Percentiles rank a stretch among this genome's conserved stretches.
Evolutionary conservation across 2,329 filamentous ascomycete species (phyloP).

Genomic region (Harringtonia aguacate): DNA sequence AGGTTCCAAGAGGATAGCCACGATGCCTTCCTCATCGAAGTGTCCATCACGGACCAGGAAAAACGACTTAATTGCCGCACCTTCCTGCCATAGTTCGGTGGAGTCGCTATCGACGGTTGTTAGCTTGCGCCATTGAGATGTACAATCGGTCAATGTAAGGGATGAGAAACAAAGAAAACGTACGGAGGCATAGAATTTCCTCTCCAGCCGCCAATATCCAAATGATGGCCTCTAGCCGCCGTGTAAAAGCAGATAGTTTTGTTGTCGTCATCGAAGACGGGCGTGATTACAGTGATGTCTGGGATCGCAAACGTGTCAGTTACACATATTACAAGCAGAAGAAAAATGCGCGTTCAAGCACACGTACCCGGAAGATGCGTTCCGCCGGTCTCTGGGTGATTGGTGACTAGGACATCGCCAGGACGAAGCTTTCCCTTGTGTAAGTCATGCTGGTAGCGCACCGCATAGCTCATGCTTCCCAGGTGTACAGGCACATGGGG

Average conservation of each 20-base stretch:
- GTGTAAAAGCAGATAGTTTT: conserved; percentile 72
- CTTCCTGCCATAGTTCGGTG: conserved; percentile 52
- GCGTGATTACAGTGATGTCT: conserved; percentile 72
- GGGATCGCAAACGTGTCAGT: background rate
- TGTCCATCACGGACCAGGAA: conserved; percentile 65
- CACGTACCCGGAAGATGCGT: conserved; percentile 56
- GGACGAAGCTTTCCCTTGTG: conserved; percentile 68
- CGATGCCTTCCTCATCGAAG: conserved; percentile 69
- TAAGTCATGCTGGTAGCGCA: conserved; percentile 58
- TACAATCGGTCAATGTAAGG: background rate
- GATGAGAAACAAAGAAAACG: background rate
- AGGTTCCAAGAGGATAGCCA: conserved; percentile 61
- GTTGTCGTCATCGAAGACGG: conserved; percentile 54
- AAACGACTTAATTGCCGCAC: conserved; percentile 51
- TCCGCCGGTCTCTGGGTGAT: conserved; percentile 73
- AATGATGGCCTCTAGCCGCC: conserved; percentile 69
- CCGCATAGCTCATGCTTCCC: conserved; percentile 39
- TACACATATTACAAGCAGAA: too few relatives aligned
- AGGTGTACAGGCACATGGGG: conserved; percentile 73
- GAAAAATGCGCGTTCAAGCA: too few relatives aligned
- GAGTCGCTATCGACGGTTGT: conserved; percentile 44
- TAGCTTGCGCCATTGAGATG: too few relatives aligned
- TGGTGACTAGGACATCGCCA: conserved; percentile 73
- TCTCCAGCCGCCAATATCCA: conserved; percentile 72
- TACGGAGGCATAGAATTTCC: conserved; percentile 70